Evolutionary conservation across 495 filamentous ascomycete genomes (phyloP), one percentile per base, ranked within the genome.

Genomic region (Penicillium paxilli): DNA sequence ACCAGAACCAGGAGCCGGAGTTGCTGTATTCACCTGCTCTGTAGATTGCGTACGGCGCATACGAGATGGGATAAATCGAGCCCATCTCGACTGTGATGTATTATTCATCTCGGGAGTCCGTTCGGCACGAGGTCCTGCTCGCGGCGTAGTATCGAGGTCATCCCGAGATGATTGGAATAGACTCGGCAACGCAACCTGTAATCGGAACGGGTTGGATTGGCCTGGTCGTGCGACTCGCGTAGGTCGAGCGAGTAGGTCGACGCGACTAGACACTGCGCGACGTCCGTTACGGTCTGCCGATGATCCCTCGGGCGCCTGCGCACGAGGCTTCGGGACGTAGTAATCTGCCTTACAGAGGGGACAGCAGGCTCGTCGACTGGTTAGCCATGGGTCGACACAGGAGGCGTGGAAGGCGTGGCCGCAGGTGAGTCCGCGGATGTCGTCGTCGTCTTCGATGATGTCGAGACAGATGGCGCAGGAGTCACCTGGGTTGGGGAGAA

Each of bases 311-410:
- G 52, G 44, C 33, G 33, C 50, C 23, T 65, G 58, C 12, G 59
- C 23, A 75, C 88, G 87, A 17, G 89, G 89, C 65, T 96, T 96
- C 0, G 92, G 91, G 30, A 89, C 83, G 68, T 95, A 98, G 70
- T 97, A 98, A 58, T 97, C 92, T 11, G 90, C 87, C 74, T 99
- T 99, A 77, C 94, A 98, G 40, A 98, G 83, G 45, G 95, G 95
- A 69, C 95, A 99, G 70, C 94, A 96, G 11, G 94, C 95, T 54
- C 92, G 84, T 56, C 94, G 80, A 61, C 84, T 90, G 1, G 94
- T 98, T 48, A 98, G 76, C 94, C 94, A 98, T 10, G 95, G 94
- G 62, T 99, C 94, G 17, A 99, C 81, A 70, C 94, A 99, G 20
- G 82, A 83, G 42, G 90, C 88, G 71, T 99, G 94, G 80, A 98